These are phyloP conservation scores for Royoungia palumana DNA, from an alignment of 768 basidiomycete species.

Conservation along the genomic window DNA sequence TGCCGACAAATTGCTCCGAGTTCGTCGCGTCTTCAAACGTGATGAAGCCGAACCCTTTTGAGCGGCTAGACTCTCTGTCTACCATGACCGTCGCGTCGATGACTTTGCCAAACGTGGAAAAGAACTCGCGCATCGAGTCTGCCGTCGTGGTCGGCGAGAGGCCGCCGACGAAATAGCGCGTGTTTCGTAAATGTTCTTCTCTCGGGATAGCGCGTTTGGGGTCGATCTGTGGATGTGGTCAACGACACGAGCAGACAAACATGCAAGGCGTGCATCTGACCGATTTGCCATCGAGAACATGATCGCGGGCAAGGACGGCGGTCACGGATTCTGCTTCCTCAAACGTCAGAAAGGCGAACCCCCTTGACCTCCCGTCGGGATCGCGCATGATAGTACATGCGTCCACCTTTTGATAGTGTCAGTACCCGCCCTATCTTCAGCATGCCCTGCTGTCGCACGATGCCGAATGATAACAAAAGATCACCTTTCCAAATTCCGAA, in stretches of 20 bases:
- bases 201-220: slow-evolving; percentile 86
- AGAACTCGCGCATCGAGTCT: slow-evolving; percentile 69
- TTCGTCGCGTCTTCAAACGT: slow-evolving; percentile 68
- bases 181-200: slow-evolving; percentile 71
- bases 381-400: slow-evolving; percentile 88
- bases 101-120: slow-evolving; percentile 71
- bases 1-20: slow-evolving; percentile 64
- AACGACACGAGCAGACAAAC: not conserved
- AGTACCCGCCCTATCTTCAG: slow-evolving; percentile 6
- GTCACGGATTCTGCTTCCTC: slow-evolving; percentile 62
- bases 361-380: slow-evolving; percentile 66
- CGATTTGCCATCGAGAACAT: slow-evolving; percentile 74
- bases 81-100: slow-evolving; percentile 86
- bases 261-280: slow-evolving; percentile 36
- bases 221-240: slow-evolving; percentile 57
- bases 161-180: slow-evolving; percentile 81
- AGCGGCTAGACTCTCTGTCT: slow-evolving; percentile 69
- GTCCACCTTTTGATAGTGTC: slow-evolving; percentile 50
- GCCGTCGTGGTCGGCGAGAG: slow-evolving; percentile 64
- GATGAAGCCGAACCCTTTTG: slow-evolving; percentile 84
- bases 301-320: slow-evolving; percentile 62
- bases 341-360: slow-evolving; percentile 85
- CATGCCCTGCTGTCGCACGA: not conserved
- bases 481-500: slow-evolving; percentile 72
- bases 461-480: slow-evolving; percentile 8